A percentile compares a stretch with the other conserved stretches of the same genome.
Evolutionary conservation across 768 basidiomycete species (phyloP).

Genomic region (Scleroderma citrinum): DNA sequence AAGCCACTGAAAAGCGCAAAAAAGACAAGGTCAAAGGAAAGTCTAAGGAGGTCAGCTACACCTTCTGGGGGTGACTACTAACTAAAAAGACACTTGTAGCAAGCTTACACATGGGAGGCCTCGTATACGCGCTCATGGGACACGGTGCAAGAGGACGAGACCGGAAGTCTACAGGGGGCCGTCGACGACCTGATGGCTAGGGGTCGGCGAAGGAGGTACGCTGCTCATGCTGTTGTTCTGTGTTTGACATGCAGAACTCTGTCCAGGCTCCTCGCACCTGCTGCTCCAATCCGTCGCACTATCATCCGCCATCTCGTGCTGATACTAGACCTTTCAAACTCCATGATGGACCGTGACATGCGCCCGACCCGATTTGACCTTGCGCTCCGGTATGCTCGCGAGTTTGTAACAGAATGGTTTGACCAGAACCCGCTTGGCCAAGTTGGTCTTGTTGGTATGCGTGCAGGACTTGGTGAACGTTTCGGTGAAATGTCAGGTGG

Average conservation of each 20-base stretch:
- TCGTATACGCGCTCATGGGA: conserved; percentile 95
- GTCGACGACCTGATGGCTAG: conserved; percentile 88
- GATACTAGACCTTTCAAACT: conserved; percentile 82
- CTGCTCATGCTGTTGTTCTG: no score
- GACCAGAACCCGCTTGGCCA: conserved; percentile 99
- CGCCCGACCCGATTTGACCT: conserved; percentile 91
- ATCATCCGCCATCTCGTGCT: conserved; percentile 95
- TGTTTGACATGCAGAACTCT: no score
- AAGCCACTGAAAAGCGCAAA: conserved; percentile 45
- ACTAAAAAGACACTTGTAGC: conserved; percentile 33
- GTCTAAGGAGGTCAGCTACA: conserved; percentile 26
- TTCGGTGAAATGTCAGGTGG: conserved; percentile 89
- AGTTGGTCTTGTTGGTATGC: conserved; percentile 91
- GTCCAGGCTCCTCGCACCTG: conserved; percentile 77
- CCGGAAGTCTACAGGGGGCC: conserved; percentile 82
- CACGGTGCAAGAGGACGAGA: conserved; percentile 92
- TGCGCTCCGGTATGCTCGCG: conserved; percentile 82
- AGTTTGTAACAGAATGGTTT: conserved; percentile 96
- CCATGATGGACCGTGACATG: conserved; percentile 96
- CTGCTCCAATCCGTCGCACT: conserved; percentile 82
- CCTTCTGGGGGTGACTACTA: not conserved
- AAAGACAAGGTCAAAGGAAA: conserved; percentile 45
- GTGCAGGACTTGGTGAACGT: conserved; percentile 85
- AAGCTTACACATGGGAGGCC: conserved; percentile 94
- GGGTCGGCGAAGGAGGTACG: conserved; percentile 75